Conservation (phyloP, 257 asterid genomes). For the Fraxinus cuspidata region DNA sequence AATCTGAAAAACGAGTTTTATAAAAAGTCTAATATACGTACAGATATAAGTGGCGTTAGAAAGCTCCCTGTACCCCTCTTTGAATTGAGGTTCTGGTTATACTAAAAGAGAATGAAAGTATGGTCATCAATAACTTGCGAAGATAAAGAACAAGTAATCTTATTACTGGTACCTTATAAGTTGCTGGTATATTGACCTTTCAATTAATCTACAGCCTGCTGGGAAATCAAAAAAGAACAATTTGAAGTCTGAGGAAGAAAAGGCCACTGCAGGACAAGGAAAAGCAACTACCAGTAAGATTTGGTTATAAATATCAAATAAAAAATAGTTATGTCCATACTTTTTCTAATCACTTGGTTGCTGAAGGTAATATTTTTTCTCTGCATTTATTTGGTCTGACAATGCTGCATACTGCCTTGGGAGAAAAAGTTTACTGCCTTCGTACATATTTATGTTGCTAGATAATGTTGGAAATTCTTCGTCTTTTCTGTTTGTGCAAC, state of each 20-base stretch:
- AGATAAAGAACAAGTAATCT: conserved; percentile 9
- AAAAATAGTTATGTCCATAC: conserved; percentile 3
- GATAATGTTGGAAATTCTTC: background rate
- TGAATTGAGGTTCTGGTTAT: conserved; percentile 18
- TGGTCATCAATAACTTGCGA: conserved; percentile 8
- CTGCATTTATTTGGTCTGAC: conserved; percentile 13
- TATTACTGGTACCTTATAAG: conserved; percentile 16
- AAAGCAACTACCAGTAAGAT: conserved; percentile 52
- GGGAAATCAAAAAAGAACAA: conserved; percentile 65
- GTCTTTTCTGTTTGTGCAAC: background rate
- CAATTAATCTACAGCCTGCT: conserved; percentile 67
- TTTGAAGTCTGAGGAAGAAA: conserved; percentile 43
- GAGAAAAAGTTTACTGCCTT: background rate
- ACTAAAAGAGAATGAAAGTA: conserved; percentile 1
- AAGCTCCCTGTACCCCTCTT: conserved; percentile 8
- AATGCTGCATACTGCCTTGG: background rate
- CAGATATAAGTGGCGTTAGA: conserved; percentile 14
- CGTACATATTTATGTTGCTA: conserved; percentile 8
- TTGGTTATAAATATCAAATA: conserved; percentile 14
- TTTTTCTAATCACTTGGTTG: conserved; percentile 3
- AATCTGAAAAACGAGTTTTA: background rate
- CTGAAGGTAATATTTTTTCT: conserved; percentile 7
- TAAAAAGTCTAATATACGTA: conserved; percentile 3
- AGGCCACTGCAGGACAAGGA: conserved; percentile 34
- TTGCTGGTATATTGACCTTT: conserved; percentile 21